Evolutionary conservation across 2,329 filamentous ascomycete genomes (phyloP), one percentile per base, ranked within the genome.

Genomic region (Fusarium armeniacum): DNA sequence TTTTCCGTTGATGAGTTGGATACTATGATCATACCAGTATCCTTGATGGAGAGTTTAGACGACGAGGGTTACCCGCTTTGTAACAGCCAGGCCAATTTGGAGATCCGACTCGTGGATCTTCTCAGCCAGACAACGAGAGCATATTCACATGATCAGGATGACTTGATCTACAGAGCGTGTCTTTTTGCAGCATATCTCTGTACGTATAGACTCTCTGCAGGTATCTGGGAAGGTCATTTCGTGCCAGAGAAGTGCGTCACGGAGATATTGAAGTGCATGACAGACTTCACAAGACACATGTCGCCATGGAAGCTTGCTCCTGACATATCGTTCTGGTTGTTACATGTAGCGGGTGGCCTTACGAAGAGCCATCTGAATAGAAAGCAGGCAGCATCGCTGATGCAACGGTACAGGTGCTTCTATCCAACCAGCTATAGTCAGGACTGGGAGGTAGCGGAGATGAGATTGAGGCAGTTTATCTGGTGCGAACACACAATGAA

Each of bases 151-250:
- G 20, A 13, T 7, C 18, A 33, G 3, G 20, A 63, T 15, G 11
- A 1, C 3, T 8, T 57, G 1, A 57, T 63, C 2, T 63, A 63
- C 8, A 63, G 58, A 30, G 43, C 58, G 1, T 57, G 43, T 2
- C 60, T 63, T 2, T 63, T 63, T 24, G 49, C 58, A 1, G 58
- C 58, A 16, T 63, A 63, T 5, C 49, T 63, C 2, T 63, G 60
- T 15, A 63, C 58, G 11, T 63, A 63, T n/a, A 55, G 60, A 24
- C 36, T 63, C 1, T 63, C 60, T 0, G 10, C 38, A 10, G 60
- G 60, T 11, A 1, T 63, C 0, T 63, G 60, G 58, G 60, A 30
- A 43, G 60, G 60, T 0, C 5, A 49, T 3, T 63, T 57, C 5
- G 49, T 18, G 0, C 58, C 60, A 0, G 60, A 63, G 8, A 57